phyloP scores from a whole-genome alignment of 495 filamentous ascomycete genomes.

The Xanthoparmelia taractica region DNA sequence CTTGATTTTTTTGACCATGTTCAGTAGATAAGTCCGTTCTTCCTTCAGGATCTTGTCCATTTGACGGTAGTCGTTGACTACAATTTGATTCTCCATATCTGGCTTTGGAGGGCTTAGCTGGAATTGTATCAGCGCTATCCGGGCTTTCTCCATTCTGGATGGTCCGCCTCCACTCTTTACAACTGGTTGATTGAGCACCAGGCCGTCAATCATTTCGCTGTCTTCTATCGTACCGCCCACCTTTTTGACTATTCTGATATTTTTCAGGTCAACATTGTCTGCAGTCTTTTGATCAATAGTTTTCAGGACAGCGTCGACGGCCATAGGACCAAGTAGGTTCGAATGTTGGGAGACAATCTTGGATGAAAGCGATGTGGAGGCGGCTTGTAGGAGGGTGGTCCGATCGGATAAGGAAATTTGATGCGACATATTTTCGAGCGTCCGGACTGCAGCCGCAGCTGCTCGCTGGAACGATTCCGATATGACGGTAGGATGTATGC shows the following conservation, averaged over 20 bases:
- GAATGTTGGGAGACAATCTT: constrained; percentile 98
- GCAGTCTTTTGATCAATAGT: constrained; percentile 92
- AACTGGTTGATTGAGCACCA: constrained; percentile 86
- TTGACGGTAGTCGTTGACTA: constrained; percentile 97
- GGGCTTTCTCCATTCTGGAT: constrained; percentile 90
- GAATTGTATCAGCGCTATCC: constrained; percentile 96
- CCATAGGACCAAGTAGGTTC: constrained; percentile 86
- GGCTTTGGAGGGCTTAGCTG: constrained; percentile 96
- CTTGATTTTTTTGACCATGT: constrained; percentile 99
- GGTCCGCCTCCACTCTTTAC: constrained; percentile 92
- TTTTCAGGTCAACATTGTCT: constrained; percentile 91
- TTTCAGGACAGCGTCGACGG: constrained; percentile 89
- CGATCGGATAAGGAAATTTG: constrained; percentile 87
- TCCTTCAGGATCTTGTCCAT: constrained; percentile 99
- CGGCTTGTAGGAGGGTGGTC: constrained; percentile 84
- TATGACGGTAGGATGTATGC: constrained; percentile 94
- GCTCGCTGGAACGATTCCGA: constrained; percentile 96
- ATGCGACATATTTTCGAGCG: constrained; percentile 90
- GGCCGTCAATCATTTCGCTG: constrained; percentile 90
- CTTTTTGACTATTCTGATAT: constrained; percentile 96
- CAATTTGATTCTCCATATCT: constrained; percentile 99
- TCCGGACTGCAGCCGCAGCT: constrained; percentile 75
- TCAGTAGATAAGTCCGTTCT: constrained; percentile 93
- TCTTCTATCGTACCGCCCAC: constrained; percentile 97
- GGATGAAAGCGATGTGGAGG: constrained; percentile 93